Percentiles rank a stretch among this genome's conserved stretches.
Evolutionary conservation across 257 asterid genomes (phyloP).

Genomic region (Nyctanthes arbortristis): DNA sequence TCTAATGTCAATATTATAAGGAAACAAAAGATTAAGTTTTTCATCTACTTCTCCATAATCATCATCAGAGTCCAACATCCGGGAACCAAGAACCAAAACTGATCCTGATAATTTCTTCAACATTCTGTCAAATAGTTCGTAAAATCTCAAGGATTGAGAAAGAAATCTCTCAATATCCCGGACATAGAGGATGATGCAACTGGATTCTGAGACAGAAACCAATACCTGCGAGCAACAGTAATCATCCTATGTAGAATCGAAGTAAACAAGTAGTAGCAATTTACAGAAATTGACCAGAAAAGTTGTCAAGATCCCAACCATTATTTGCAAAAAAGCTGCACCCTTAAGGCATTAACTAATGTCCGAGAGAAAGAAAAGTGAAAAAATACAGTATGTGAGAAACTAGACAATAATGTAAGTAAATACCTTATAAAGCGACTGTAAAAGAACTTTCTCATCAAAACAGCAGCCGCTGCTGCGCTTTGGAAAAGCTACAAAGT

Average conservation of each 20-base stretch:
- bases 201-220: conserved; percentile 62
- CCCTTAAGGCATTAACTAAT: no score
- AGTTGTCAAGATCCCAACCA: neutral
- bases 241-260: conserved; percentile 16
- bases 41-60: conserved; percentile 61
- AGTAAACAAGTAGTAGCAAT: neutral
- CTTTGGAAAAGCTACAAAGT: conserved; percentile 56
- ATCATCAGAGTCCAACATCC: conserved; percentile 62
- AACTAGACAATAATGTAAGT: conserved; percentile 5
- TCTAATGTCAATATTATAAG: conserved; percentile 78
- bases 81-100: conserved; percentile 85
- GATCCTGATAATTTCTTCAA: conserved; percentile 82
- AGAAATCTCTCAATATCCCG: conserved; percentile 78
- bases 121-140: conserved; percentile 67
- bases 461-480: conserved; percentile 66
- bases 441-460: conserved; percentile 77
- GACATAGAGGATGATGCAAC: conserved; percentile 72
- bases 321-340: neutral
- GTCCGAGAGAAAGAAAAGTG: neutral
- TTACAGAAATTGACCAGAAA: neutral
- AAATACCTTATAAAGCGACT: conserved; percentile 93
- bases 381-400: conserved; percentile 1
- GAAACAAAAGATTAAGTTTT: conserved; percentile 60
- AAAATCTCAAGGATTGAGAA: conserved; percentile 59
- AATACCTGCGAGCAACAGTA: conserved; percentile 58